Evolutionary conservation across 768 basidiomycete species (phyloP).

Genomic region (Tubosaeta sp.): DNA sequence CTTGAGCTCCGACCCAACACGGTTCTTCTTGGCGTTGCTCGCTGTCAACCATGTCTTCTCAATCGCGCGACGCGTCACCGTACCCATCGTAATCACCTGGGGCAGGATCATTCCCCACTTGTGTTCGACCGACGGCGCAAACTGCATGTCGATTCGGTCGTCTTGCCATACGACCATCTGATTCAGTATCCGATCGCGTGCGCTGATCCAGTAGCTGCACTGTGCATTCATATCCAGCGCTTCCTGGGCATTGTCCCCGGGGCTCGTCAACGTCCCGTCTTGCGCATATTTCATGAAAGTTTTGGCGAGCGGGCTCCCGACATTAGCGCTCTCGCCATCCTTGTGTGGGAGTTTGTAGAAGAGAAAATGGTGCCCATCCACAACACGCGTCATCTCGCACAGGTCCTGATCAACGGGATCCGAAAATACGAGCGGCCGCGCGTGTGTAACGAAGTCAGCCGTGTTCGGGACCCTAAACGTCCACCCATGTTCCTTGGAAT

Average conservation of each 20-base stretch:
- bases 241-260: slow-evolving; percentile 72
- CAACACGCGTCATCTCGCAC: slow-evolving; percentile 39
- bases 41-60: slow-evolving; percentile 99
- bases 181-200: slow-evolving; percentile 84
- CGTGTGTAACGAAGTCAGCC: slow-evolving; percentile 43
- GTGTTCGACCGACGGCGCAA: slow-evolving; percentile 31
- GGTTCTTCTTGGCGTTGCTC: slow-evolving; percentile 95
- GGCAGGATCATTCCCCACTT: slow-evolving; percentile 93
- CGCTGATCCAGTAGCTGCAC: slow-evolving; percentile 97
- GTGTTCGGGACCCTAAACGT: slow-evolving; percentile 68
- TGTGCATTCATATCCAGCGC: slow-evolving; percentile 90
- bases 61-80: slow-evolving; percentile 94
- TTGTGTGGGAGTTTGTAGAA: slow-evolving; percentile 97
- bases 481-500: slow-evolving; percentile 90
- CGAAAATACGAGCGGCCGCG: slow-evolving; percentile 50
- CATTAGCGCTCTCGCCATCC: slow-evolving; percentile 91
- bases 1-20: slow-evolving; percentile 97
- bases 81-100: slow-evolving; percentile 97
- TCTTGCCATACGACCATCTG: slow-evolving; percentile 91
- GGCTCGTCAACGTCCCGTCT: slow-evolving; percentile 82
- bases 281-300: slow-evolving; percentile 85
- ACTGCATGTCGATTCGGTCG: slow-evolving; percentile 47
- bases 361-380: slow-evolving; percentile 40
- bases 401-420: slow-evolving; percentile 60
- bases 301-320: slow-evolving; percentile 89